Conservation (phyloP, 768 basidiomycete genomes). For the Amylocystis lapponica region DNA sequence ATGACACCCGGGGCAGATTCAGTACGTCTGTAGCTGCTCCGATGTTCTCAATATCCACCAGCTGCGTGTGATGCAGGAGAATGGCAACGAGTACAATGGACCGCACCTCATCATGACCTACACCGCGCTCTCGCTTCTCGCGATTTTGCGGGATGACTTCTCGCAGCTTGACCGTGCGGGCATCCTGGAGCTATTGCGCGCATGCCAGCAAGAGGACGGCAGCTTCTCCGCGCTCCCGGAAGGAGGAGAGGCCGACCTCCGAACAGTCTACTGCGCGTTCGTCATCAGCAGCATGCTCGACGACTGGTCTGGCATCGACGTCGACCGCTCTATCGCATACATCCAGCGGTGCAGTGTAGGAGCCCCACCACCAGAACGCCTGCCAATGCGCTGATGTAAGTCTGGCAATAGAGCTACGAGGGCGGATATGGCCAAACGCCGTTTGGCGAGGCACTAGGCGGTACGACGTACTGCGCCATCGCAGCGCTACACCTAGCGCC, state of each 20-base stretch:
- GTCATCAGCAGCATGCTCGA: constrained; percentile 73
- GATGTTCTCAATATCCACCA: constrained; percentile 3
- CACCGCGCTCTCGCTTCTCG: constrained; percentile 77
- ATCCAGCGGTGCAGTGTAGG: constrained; percentile 69
- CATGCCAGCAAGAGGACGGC: constrained; percentile 77
- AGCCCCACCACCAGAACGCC: too few relatives aligned
- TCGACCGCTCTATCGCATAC: constrained; percentile 54
- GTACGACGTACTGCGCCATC: constrained; percentile 89
- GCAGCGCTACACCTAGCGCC: constrained; percentile 62
- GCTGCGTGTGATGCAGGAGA: constrained; percentile 20
- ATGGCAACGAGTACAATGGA: constrained; percentile 49
- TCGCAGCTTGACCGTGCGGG: constrained; percentile 61
- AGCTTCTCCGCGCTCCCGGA: constrained; percentile 73
- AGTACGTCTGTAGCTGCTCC: constrained; percentile 2
- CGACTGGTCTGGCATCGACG: constrained; percentile 73
- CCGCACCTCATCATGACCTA: constrained; percentile 94
- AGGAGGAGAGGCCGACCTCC: constrained; percentile 68
- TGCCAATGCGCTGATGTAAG: too few relatives aligned
- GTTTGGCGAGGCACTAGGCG: constrained; percentile 83
- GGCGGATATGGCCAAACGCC: constrained; percentile 88
- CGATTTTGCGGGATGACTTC: constrained; percentile 85
- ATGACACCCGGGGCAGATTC: constrained; percentile 40
- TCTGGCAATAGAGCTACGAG: constrained; percentile 66
- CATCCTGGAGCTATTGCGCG: constrained; percentile 56
- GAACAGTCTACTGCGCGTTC: constrained; percentile 85